Conservation (phyloP, 306 rosid species). For the Purshia tridentata region DNA sequence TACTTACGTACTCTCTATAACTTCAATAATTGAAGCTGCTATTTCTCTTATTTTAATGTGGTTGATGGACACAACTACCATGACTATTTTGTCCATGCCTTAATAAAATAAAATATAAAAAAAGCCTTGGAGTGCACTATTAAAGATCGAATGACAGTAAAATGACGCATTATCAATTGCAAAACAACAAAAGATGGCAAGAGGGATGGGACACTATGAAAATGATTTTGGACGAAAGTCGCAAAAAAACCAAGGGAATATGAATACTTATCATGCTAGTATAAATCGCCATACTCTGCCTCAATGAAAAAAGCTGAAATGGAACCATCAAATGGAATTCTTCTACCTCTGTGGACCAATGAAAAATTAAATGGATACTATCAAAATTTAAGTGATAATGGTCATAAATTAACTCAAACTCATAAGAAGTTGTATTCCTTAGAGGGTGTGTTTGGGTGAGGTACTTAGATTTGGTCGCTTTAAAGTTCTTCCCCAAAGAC, state of each 20-base stretch:
- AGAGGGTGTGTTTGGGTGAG: too few species aligned
- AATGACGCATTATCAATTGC: neutral
- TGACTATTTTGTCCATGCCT: neutral
- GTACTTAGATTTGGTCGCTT: too few species aligned
- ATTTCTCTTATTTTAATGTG: too few species aligned
- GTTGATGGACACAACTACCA: neutral
- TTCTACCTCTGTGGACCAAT: too few species aligned
- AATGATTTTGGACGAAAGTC: neutral
- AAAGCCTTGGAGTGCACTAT: neutral
- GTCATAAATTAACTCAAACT: too few species aligned
- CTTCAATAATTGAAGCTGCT: neutral
- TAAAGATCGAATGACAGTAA: neutral
- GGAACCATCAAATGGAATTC: neutral
- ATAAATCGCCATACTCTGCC: neutral
- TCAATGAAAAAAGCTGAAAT: neutral
- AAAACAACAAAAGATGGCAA: neutral
- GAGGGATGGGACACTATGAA: neutral
- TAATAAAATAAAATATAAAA: too few species aligned
- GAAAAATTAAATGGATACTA: too few species aligned
- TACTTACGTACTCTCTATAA: neutral
- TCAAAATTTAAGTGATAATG: too few species aligned
- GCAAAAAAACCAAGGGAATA: neutral
- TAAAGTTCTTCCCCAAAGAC: too few species aligned
- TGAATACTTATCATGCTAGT: neutral
- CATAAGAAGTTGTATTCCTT: too few species aligned